Evolutionary conservation across 2,329 filamentous ascomycete species (phyloP).

Genomic region (Alternaria triticina): DNA sequence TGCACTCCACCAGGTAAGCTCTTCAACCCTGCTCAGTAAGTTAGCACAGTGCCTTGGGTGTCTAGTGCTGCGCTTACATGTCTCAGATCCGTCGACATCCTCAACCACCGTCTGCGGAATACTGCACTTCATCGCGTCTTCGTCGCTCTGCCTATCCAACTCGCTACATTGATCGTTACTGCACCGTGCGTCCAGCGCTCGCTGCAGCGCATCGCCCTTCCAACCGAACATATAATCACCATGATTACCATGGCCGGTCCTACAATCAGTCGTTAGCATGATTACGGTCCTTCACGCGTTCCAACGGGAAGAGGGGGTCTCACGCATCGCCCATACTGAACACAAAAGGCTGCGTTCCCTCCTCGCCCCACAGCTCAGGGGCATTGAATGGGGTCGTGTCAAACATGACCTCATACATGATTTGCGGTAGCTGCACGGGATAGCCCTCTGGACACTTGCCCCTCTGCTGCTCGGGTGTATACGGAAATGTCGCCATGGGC

Average conservation of each 20-base stretch:
- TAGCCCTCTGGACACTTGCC: constrained; percentile 52
- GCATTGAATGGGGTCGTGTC: constrained; percentile 47
- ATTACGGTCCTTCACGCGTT: background rate
- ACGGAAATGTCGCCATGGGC: constrained; percentile 22
- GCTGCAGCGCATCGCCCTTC: constrained; percentile 39
- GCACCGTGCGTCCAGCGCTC: constrained; percentile 36
- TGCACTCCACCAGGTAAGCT: constrained; percentile 27
- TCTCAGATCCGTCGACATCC: constrained; percentile 23
- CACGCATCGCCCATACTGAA: constrained; percentile 42
- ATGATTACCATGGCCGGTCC: constrained; percentile 35
- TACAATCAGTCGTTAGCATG: constrained; percentile 14
- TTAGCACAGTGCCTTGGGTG: background rate
- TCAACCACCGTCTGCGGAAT: constrained; percentile 37
- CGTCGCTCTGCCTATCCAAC: constrained; percentile 33
- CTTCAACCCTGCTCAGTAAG: constrained; percentile 19
- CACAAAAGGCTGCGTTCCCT: constrained; percentile 41
- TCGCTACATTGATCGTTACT: constrained; percentile 36
- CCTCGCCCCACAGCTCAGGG: constrained; percentile 28
- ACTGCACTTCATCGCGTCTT: constrained; percentile 37
- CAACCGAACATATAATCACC: constrained; percentile 37
- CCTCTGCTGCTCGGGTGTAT: constrained; percentile 28
- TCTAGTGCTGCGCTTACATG: background rate
- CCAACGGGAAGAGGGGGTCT: constrained; percentile 2
- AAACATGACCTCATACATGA: constrained; percentile 57
- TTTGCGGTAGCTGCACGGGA: constrained; percentile 55